Base-by-base conservation (phyloP, 2,329 filamentous ascomycete species). In the Penicillium sp. region DNA sequence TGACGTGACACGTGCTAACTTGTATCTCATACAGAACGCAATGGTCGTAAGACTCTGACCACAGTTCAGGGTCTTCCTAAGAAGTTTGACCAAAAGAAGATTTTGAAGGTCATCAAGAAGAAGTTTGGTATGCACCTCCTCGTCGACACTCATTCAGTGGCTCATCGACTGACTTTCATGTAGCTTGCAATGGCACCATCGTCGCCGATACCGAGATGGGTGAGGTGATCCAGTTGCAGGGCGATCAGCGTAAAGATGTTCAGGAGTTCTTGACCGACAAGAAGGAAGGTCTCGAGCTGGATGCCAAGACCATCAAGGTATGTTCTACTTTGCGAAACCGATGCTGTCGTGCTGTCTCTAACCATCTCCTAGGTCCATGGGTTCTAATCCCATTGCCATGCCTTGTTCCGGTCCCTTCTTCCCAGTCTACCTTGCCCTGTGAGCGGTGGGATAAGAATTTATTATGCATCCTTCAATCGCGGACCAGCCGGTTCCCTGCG, bases 11-110 rank as follows among this genome's bases (percentile, higher is more conserved):
- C 31, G 39, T 44, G 33, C 51, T 56, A 51, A 61, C 49, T 41
- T 38, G 46, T 35, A 5, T 45, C 27, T 41, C 30, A 22, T 45
- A 56, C 69, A 96, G 90, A 98, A 76, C 92, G 92, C 75, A 98
- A 98, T 96, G 92, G 92, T 82, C 92, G 92, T 72, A 98, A 98
- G 81, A 96, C 92, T 76, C 79, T 98, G 84, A 98, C 92, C 61
- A 98, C 92, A 61, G 89, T 98, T 64, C 90, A 96, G 80, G 92
- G 92, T 72, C 82, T 98, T 62, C 90, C 92, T 51, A 92, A 92
- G 77, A 95, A 96, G 69, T 96, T 95, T 66, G 90, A 95, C 74
- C 88, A 92, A 73, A 96, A 95, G 82, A 95, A 95, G 76, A 95
- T 98, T 68, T 82, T 98, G 63, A 95, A 95, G 77, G 89, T 94